A percentile compares a stretch with the other conserved stretches of the same genome.
Conservation (phyloP, 2,329 filamentous ascomycete species). For the Arthrinium puccinioides region DNA sequence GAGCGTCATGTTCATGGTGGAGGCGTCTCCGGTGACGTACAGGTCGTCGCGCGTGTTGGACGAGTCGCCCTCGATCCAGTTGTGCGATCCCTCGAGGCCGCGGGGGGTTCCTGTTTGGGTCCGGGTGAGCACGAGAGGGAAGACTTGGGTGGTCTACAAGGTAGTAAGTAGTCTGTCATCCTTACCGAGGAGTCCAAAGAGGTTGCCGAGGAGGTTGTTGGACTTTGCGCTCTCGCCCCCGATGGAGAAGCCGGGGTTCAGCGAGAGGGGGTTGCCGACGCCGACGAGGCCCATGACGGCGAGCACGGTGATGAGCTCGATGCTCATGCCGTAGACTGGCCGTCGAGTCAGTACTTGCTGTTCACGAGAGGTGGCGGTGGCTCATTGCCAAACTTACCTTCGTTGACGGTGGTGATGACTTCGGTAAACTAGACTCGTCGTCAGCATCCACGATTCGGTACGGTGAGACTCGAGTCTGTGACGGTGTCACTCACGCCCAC, state of each 20-base stretch:
- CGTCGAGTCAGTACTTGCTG: background rate
- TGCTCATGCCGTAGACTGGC: slow-evolving; percentile 37
- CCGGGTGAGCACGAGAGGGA: too few relatives aligned
- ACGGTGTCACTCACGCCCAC: slow-evolving; percentile 9
- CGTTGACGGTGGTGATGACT: slow-evolving; percentile 25
- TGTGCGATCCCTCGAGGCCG: slow-evolving; percentile 44
- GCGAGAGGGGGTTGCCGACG: slow-evolving; percentile 41
- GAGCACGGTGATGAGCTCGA: slow-evolving; percentile 33
- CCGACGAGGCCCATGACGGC: slow-evolving; percentile 39
- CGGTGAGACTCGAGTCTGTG: too few relatives aligned
- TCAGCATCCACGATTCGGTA: too few relatives aligned
- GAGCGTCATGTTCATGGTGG: slow-evolving; percentile 42
- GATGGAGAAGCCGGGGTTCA: slow-evolving; percentile 43
- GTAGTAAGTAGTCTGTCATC: slow-evolving; percentile 1
- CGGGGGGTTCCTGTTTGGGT: slow-evolving; percentile 33
- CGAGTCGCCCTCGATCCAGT: slow-evolving; percentile 46
- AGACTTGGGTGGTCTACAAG: too few relatives aligned
- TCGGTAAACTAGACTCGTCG: slow-evolving; percentile 11
- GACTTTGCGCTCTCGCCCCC: slow-evolving; percentile 32
- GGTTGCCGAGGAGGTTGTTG: slow-evolving; percentile 32
- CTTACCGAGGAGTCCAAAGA: slow-evolving; percentile 33
- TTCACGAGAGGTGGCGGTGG: background rate
- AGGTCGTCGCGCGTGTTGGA: slow-evolving; percentile 46
- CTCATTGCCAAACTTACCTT: slow-evolving; percentile 5
- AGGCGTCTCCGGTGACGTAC: slow-evolving; percentile 41